Base-by-base conservation (phyloP, 306 rosid species). In the Erythrophleum fordii region DNA sequence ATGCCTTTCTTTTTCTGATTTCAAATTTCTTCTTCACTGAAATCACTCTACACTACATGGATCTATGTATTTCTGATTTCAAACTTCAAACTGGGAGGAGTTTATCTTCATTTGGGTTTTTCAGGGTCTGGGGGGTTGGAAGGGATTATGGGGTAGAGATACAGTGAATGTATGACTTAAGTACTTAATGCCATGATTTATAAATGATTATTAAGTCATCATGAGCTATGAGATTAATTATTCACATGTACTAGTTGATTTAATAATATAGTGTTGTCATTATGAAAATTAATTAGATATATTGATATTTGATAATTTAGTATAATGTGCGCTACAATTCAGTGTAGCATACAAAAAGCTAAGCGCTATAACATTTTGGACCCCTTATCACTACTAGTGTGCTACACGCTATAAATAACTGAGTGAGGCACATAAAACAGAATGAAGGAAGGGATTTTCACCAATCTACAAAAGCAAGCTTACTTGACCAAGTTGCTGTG, bases 401-500 rank as follows among this genome's bases (percentile, higher is more conserved):
- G 18, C 66, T 25, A 26, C 66, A 26, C 2, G 17, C 37, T 11
- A 59, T 29, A 23, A 58, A 25, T 23, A 58, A 25, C 34, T 58
- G 41, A 80, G 35, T 52, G 39, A 76, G 37, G 39, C 73, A 66
- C 29, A 55, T 59, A 59, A 69, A 66, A 80, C 53, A 49, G 53
- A 74, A 64, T 2, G 62, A 23, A 64, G 12, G 26, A 46, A 42
- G 26, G 31, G 64, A 20, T 34, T 73, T 60, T 25, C 48, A 61
- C 34, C 76, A 72, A 78, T 67, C 64, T 60, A 80, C 73, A 49
- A 37, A 45, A 51, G 72, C 69, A 81, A 72, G 77, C 94, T 77
- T 87, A 94, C 98, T 78, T 94, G 98, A 73, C 85, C 85, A 69
- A 94, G 90, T 83, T 94, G 98, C 77, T 86, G 92, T 4, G 97